Base-by-base conservation (phyloP, 139 green algal species). In the Chlamydomonas sp. region DNA sequence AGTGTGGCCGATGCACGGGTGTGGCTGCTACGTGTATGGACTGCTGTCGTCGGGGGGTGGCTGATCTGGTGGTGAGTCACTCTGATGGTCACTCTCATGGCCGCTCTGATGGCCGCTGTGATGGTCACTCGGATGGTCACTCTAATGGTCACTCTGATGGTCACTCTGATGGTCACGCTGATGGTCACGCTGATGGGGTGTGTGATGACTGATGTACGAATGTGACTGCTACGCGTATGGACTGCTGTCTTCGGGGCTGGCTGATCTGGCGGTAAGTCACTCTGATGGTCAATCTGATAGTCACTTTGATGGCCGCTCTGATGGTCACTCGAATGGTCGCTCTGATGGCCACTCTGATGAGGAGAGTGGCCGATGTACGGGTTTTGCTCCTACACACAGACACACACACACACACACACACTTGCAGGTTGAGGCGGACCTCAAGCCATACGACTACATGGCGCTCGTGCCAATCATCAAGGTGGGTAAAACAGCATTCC, bases 181-280 rank as follows among this genome's bases (percentile, higher is more conserved):
- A n/a, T n/a, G n/a, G n/a, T n/a, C n/a, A n/a, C n/a, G n/a, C n/a
- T n/a, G n/a, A n/a, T n/a, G n/a, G n/a, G n/a, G n/a, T n/a, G n/a
- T n/a, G n/a, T n/a, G n/a, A n/a, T n/a, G n/a, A n/a, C 88, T 90
- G 0, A 80, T 97, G 76, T 98, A 95, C 74, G 95, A 95, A 54
- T 97, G 90, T 67, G 95, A 99, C 85, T 99, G 95, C 80, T 99
- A 99, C 79, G 95, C 95, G 1, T 99, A 98, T 57, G 95, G 95
- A 1, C 84, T 98, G 66, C 78, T 99, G 61, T 82, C 95, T 16
- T 75, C 84, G 1, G 95, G 95, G 2, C 83, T 86, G 35, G 76
- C 69, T 48, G 95, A 99, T 75, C 65, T 98, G 16, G 95, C 97
- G 48, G 77, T 90, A 13, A n/a, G n/a, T n/a, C n/a, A n/a, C n/a